Evolutionary conservation across 169 alveolate genomes (phyloP).

Genomic region (Plasmodium sp.): DNA sequence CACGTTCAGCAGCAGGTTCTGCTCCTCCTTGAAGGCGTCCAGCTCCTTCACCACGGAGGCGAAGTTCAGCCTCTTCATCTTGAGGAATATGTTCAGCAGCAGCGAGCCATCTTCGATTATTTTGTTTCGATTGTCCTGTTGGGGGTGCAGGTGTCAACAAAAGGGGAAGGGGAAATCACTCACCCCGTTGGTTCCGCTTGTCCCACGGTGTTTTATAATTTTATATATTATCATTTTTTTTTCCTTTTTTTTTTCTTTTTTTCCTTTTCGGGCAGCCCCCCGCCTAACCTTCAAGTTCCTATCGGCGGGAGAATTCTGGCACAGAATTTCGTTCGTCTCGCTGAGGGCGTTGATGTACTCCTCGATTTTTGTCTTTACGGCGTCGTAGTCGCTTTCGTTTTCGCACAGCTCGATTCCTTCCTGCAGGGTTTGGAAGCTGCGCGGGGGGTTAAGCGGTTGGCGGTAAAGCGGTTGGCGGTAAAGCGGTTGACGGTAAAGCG

Average conservation of each 20-base stretch:
- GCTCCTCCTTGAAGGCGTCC: constrained; percentile 37
- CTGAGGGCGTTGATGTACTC: constrained; percentile 36
- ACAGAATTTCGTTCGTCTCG: constrained; percentile 61
- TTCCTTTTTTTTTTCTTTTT: background rate
- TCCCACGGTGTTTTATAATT: background rate
- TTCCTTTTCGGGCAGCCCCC: background rate
- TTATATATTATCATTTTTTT: too few species aligned
- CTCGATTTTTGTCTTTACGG: constrained; percentile 21
- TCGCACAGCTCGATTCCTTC: constrained; percentile 62
- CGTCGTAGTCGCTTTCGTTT: constrained; percentile 33
- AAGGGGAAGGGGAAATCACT: background rate
- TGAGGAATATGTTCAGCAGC: constrained; percentile 24
- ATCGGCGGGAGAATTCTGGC: constrained; percentile 56
- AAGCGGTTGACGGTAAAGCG: too few species aligned
- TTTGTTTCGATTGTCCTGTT: constrained; percentile 57
- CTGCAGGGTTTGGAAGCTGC: constrained; percentile 51
- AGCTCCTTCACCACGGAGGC: constrained; percentile 34
- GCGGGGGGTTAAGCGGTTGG: background rate
- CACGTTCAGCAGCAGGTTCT: constrained; percentile 35
- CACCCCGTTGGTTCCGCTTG: background rate
- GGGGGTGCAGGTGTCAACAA: background rate
- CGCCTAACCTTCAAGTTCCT: constrained; percentile 40
- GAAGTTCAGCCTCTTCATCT: constrained; percentile 31
- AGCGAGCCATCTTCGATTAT: constrained; percentile 52
- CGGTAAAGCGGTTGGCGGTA: background rate